Evolutionary conservation across 208 protist species (phyloP), one percentile per base, ranked within the genome.

Genomic region (Wallacemonas sp.): DNA sequence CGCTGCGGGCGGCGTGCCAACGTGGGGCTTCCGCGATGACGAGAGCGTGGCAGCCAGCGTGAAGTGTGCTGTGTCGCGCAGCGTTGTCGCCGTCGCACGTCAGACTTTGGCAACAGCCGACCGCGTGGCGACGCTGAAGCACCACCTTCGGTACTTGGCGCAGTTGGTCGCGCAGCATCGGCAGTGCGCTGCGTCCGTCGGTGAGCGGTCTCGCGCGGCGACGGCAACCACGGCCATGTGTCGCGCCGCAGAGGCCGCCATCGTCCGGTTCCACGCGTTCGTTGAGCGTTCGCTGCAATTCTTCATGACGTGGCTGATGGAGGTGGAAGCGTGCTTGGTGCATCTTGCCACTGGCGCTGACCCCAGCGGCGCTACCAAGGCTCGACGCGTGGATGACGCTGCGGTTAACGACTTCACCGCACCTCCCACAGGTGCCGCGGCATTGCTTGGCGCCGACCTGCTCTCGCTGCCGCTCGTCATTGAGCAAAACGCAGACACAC

Each of bases 281-380:
- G 66, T 80, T 34, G 73, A 57, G n/a, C 38, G 52, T 9, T 44
- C 85, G 6, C 50, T 76, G 63, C 65, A 73, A 1, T 46, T 77
- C 36, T 75, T 85, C 39, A 26, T 19, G 24, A 39, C 69, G 13
- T 92, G 81, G 81, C 66, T 83, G 15, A 42, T 91, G 37, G 42
- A 71, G 26, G 30, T 82, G 27, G 78, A 85, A 48, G 76, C 79
- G 41, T 73, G 52, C 29, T 46, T 76, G 1, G 12, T 63, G 1
- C 42, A 33, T 2, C 2, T 68, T 26, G 59, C 52, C 44, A 58
- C 30, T 9, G 30, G 36, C 1, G 48, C n/a, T n/a, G n/a, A n/a
- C n/a, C n/a, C n/a, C n/a, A n/a, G n/a, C 27, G 5, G 46, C 46
- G 24, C 29, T 4, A 37, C 26, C 13, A 57, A 57, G 50, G 21